phyloP scores from a whole-genome alignment of 2,329 filamentous ascomycete species.

The Sphaceloma murrayae region DNA sequence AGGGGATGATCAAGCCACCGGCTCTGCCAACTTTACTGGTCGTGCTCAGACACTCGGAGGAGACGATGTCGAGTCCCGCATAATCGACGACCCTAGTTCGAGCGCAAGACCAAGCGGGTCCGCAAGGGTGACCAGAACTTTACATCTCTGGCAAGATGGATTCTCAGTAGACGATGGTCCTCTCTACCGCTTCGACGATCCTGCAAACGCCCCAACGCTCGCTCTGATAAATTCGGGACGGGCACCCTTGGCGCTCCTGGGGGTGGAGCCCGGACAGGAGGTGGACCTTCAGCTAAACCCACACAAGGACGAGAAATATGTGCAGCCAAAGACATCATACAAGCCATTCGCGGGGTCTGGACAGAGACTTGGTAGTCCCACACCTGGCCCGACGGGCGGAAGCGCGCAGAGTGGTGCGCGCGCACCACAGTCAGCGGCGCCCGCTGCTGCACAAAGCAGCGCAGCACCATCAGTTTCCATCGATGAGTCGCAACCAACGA shows the following conservation, averaged over 20 bases:
- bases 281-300: slow-evolving; percentile 68
- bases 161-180: slow-evolving; percentile 78
- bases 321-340: slow-evolving; percentile 62
- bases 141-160: slow-evolving; percentile 75
- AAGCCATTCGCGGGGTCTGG: slow-evolving; percentile 65
- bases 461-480: slow-evolving; percentile 39
- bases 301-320: slow-evolving; percentile 66
- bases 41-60: slow-evolving; percentile 68
- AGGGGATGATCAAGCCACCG: slow-evolving; percentile 36
- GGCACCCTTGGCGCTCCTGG: slow-evolving; percentile 68
- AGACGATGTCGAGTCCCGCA: slow-evolving; percentile 61
- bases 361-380: slow-evolving; percentile 65
- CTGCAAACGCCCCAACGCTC: slow-evolving; percentile 60
- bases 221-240: slow-evolving; percentile 68
- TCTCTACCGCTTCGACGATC: slow-evolving; percentile 69
- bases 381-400: slow-evolving; percentile 50
- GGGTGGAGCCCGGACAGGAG: slow-evolving; percentile 63
- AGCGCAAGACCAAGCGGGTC: slow-evolving; percentile 23
- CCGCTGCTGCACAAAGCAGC: slow-evolving; percentile 26
- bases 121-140: slow-evolving; percentile 52
- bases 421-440: slow-evolving; percentile 27
- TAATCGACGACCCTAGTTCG: slow-evolving; percentile 52
- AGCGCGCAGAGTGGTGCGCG: slow-evolving; percentile 24
- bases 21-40: slow-evolving; percentile 49
- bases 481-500: slow-evolving; percentile 56